Conservation (phyloP, 441 rosid genomes). For the Francoa sonchifolia region DNA sequence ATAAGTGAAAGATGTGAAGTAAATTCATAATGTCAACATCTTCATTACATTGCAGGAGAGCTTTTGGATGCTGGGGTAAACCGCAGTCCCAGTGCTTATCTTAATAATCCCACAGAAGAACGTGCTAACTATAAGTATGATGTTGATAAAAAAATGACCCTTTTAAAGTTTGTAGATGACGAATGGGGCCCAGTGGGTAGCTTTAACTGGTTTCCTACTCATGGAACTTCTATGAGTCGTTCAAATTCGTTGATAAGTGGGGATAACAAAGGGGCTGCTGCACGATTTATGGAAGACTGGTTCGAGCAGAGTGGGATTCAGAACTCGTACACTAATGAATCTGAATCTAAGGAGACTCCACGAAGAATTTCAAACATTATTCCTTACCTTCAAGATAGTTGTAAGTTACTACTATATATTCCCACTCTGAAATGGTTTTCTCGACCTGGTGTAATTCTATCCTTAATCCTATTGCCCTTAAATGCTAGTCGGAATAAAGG, state of each 20-base stretch:
- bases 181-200: conserved; percentile 90
- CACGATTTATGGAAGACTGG: conserved; percentile 94
- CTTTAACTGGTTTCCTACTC: conserved; percentile 96
- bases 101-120: conserved; percentile 66
- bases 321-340: conserved; percentile 25
- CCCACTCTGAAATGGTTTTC: too few species aligned
- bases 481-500: conserved; percentile 1
- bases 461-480: too few species aligned
- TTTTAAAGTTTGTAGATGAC: conserved; percentile 82
- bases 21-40: too few species aligned
- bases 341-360: conserved; percentile 34
- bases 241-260: conserved; percentile 87
- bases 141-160: conserved; percentile 91
- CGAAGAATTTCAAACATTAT: conserved; percentile 64
- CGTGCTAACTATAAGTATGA: conserved; percentile 57
- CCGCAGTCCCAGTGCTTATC: conserved; percentile 95
- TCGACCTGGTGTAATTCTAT: too few species aligned
- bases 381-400: conserved; percentile 25
- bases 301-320: conserved; percentile 34
- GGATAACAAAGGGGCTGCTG: conserved; percentile 95
- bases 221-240: conserved; percentile 97
- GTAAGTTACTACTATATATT: conserved; percentile 38
- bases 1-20: too few species aligned
- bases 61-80: conserved; percentile 74
- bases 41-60: conserved; percentile 44